Evolutionary conservation across 257 asterid species (phyloP), one percentile per base, ranked within the genome.

Genomic region (Solanum rostratum): DNA sequence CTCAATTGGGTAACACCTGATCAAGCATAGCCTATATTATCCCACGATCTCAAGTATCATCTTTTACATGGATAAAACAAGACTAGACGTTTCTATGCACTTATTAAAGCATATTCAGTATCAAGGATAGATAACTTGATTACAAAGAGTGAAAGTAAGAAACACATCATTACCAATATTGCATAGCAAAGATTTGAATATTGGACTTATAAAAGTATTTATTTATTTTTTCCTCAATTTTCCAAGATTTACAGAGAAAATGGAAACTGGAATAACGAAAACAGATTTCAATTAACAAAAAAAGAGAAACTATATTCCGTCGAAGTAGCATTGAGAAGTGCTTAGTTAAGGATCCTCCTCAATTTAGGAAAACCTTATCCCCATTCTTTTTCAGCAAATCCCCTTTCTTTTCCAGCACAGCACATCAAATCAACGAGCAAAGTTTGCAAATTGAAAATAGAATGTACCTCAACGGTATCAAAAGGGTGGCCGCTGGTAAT

Each of bases 401-500:
- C 6, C 46, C 11, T 7, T 33, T 29, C 3, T 29, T 30, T 29
- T 65, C 12, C 41, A 65, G 20, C 43, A 22, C 20, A 14, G 30
- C 71, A 27, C 29, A 63, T 27, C 71, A 63, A 7, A 74, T 45
- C n/a, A 46, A 45, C n/a, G 41, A 46, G 59, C 15, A 74, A 74
- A 1, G 81, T 22, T 1, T 50, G 57, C 57, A 73, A 73, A 73
- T 3, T 54, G 80, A 30, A 66, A 30, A 66, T 4, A 63, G 43
- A 85, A 78, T 74, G 54, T 59, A 94, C 99, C 98, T 96, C 93
- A 88, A 96, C 97, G 49, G 99, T 96, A 89, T 93, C 99, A 41
- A 95, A 94, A 24, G 99, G 99, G 86, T 96, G 99, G 68, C 98
- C 98, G 70, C 90, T 95, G 18, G 41, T 20, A 39, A 70, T 53